Evolutionary conservation across 2,329 filamentous ascomycete genomes (phyloP).

Genomic region (Colletotrichum higginsianum): DNA sequence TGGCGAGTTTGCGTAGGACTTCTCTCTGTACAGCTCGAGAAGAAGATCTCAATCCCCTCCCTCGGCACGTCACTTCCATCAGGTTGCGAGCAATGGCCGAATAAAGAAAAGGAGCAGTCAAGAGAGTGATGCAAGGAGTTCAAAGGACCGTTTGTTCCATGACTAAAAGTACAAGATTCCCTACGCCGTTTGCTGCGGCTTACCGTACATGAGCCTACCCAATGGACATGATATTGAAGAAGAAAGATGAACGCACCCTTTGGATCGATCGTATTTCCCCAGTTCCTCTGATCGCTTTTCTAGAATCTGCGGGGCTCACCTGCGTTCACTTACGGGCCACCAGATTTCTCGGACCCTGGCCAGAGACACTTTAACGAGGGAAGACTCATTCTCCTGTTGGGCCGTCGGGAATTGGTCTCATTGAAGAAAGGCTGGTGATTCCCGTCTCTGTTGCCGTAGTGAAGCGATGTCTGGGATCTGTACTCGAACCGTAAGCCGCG

Average conservation of each 20-base stretch:
- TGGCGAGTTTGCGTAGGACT: constrained; percentile 79
- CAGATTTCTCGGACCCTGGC: constrained; percentile 41
- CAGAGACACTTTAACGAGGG: constrained; percentile 50
- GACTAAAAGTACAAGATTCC: constrained; percentile 24
- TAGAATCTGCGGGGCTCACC: neutral
- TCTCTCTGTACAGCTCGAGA: neutral
- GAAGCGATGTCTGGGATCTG: neutral
- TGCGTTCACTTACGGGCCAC: neutral
- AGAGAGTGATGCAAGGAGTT: constrained; percentile 18
- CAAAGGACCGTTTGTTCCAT: constrained; percentile 1
- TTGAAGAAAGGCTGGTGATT: neutral
- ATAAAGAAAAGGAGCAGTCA: constrained; percentile 7
- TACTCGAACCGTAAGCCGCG: constrained; percentile 29
- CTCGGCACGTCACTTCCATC: neutral
- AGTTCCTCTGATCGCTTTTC: neutral
- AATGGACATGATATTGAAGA: constrained; percentile 11
- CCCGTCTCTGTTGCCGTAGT: neutral
- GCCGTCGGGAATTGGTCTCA: neutral
- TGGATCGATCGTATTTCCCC: neutral
- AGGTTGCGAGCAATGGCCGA: neutral
- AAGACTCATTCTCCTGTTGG: constrained; percentile 52
- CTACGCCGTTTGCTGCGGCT: constrained; percentile 14
- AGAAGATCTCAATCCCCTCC: neutral
- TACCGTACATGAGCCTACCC: neutral
- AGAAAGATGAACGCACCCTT: neutral